Evolutionary conservation across 108 stramenopile species (phyloP), one percentile per base, ranked within the genome.

Genomic region (Cyclotella sp.): DNA sequence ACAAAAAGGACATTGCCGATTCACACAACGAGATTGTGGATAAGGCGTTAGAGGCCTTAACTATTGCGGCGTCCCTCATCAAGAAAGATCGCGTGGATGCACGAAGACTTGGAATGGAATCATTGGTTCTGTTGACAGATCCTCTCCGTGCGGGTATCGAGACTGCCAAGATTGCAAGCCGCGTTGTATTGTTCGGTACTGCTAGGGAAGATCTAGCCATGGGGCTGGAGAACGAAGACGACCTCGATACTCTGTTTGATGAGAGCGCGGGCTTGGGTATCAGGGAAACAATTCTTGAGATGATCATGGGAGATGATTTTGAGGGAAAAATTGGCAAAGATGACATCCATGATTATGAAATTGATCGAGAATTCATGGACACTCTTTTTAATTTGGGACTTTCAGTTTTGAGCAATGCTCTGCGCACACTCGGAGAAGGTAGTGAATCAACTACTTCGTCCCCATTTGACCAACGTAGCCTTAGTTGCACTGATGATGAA

Each of bases 11-110:
- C 7, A 34, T 0, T 16, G 18, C 34, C 8, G 72, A 45, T 15
- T 68, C 80, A 29, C 85, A 87, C 45, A 68, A 84, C 24, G 91
- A 91, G 22, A 91, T 90, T 75, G 84, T 91, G 1, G 83, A 92
- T 39, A 84, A 93, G 65, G 94, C 91, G 26, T 70, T 95, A 70
- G 90, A 90, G 61, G 75, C 81, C 26, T 51, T 84, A 28, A 81
- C 77, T 49, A 95, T 95, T 74, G 95, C 95, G 16, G 91, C 90
- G 40, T 87, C 90, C 30, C 76, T 95, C 21, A 71, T 95, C 47
- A 89, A 85, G 86, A 95, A 93, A 70, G 95, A 95, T 77, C 91
- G 95, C 30, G 87, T 93, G 75, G 95, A 95, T 83, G 95, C 95
- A 9, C 75, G 86, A 22, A 79, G 84, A 43, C 70, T 95, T 21